Percentiles rank a stretch among this genome's conserved stretches.
Conservation (phyloP, 192 early-diverging fungal genomes). For the Hyaloraphidium curvatum region DNA sequence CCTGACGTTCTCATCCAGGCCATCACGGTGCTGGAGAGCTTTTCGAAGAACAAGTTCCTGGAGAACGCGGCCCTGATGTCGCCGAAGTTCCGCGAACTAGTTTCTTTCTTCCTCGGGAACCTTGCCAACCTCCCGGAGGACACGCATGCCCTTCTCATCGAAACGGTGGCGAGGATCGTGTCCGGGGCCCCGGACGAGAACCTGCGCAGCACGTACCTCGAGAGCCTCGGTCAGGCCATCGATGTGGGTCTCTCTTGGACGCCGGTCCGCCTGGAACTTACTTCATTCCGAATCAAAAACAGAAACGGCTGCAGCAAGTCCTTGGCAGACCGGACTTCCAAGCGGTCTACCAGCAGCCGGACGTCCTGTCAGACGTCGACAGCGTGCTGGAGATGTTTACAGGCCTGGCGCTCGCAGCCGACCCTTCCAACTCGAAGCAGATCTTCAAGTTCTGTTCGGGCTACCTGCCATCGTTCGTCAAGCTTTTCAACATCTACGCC, state of each 20-base stretch:
- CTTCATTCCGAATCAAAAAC: too few relatives aligned
- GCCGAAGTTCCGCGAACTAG: conserved; percentile 14
- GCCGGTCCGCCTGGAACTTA: neutral
- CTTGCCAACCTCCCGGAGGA: conserved; percentile 32
- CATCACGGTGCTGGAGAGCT: conserved; percentile 22
- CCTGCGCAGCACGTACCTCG: conserved; percentile 33
- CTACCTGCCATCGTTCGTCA: conserved; percentile 39
- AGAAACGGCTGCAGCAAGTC: conserved; percentile 31
- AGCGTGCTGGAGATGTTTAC: conserved; percentile 37
- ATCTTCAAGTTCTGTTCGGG: conserved; percentile 32
- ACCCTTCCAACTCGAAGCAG: neutral
- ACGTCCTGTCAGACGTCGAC: conserved; percentile 33
- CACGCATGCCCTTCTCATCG: conserved; percentile 41
- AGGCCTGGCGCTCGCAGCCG: neutral
- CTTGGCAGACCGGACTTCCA: conserved; percentile 36
- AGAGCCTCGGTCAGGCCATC: conserved; percentile 28
- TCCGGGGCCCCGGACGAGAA: conserved; percentile 27
- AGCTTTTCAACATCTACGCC: conserved; percentile 45
- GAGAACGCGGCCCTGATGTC: conserved; percentile 28
- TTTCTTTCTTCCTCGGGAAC: conserved; percentile 35
- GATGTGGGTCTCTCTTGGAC: conserved; percentile 15
- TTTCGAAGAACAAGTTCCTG: conserved; percentile 15
- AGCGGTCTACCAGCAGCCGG: conserved; percentile 26
- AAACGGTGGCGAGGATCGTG: conserved; percentile 37
- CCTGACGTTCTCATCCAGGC: conserved; percentile 40